Percentiles rank a stretch among this genome's conserved stretches.
phyloP scores from a whole-genome alignment of 306 rosid genomes.

The Quercus aquifolioides region DNA sequence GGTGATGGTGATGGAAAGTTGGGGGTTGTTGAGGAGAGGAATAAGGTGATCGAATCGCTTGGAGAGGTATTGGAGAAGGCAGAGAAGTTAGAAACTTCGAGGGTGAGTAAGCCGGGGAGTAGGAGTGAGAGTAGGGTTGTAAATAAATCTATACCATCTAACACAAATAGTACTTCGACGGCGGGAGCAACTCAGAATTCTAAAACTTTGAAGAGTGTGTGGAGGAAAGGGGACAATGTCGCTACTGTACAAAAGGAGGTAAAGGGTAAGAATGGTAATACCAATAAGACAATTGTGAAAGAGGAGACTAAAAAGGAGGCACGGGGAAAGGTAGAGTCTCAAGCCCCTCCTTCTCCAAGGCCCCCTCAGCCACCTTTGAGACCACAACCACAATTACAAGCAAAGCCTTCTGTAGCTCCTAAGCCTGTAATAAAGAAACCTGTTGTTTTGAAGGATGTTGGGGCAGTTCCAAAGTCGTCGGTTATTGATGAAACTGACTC shows the following conservation, averaged over 20 bases:
- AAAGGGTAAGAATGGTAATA: conserved; percentile 39
- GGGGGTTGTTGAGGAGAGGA: conserved; percentile 54
- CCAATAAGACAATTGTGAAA: conserved; percentile 29
- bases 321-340: conserved; percentile 35
- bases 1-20: conserved; percentile 20
- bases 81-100: conserved; percentile 62
- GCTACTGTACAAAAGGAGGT: conserved; percentile 63
- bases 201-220: conserved; percentile 81
- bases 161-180: conserved; percentile 25
- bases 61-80: conserved; percentile 98
- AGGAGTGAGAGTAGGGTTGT: conserved; percentile 43
- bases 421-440: conserved; percentile 54
- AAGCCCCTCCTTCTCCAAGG: conserved; percentile 36
- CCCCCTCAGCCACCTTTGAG: conserved; percentile 45
- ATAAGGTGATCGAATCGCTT: conserved; percentile 80
- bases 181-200: conserved; percentile 39
- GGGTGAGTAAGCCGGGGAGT: conserved; percentile 21
- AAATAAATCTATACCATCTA: conserved; percentile 39
- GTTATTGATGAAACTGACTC: conserved; percentile 28
- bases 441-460: conserved; percentile 76
- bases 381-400: conserved; percentile 67
- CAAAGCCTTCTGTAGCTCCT: conserved; percentile 65
- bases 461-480: conserved; percentile 38
- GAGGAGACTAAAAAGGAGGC: conserved; percentile 36
- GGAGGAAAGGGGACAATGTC: conserved; percentile 93